Evolutionary conservation across 805 yeast genomes (phyloP), one percentile per base, ranked within the genome.

Genomic region (Brettanomyces nanus): DNA sequence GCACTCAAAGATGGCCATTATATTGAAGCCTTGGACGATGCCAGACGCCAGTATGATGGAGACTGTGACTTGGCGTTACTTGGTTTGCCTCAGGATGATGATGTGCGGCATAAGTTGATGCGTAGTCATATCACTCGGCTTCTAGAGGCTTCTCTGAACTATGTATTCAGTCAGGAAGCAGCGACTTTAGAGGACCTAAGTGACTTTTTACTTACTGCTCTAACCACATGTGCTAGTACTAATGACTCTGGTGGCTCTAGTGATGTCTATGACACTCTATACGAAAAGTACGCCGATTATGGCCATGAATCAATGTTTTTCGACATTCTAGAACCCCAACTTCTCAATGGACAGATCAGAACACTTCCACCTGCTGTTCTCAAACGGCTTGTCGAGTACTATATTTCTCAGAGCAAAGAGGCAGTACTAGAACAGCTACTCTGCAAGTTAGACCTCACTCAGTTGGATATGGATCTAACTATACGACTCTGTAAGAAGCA

Each of bases 401-500:
- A 74, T 45, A 62, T 69, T 1, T 40, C 55, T 0, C 44, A 47
- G 4, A 64, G 60, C 5, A 59, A 66, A 33, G 69, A 74, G 3
- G 73, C 68, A 2, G 47, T 59, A 0, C 63, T 90, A 15, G 87
- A 85, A 32, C 79, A 80, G 40, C 52, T 85, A 23, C 64, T 89
- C 9, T 82, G 95, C 47, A 60, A 75, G 2, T 53, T 90, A 19
- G 89, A 87, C 48, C 66, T 83, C 6, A 48, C 64, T 5, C 70
- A 77, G 10, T 66, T 92, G 36, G 95, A 90, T 52, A 71, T 90
- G 27, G 95, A 90, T 57, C 61, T 79, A 18, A 77, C 95, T 0
- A 66, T 86, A 11, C 66, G 65, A 10, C 59, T 84, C 14, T 80
- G 95, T 53, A 62, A 64, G 28, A 52, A 67, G 42, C 63, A 77